Conservation (phyloP, 2,329 filamentous ascomycete genomes). For the Talaromyces sp. region DNA sequence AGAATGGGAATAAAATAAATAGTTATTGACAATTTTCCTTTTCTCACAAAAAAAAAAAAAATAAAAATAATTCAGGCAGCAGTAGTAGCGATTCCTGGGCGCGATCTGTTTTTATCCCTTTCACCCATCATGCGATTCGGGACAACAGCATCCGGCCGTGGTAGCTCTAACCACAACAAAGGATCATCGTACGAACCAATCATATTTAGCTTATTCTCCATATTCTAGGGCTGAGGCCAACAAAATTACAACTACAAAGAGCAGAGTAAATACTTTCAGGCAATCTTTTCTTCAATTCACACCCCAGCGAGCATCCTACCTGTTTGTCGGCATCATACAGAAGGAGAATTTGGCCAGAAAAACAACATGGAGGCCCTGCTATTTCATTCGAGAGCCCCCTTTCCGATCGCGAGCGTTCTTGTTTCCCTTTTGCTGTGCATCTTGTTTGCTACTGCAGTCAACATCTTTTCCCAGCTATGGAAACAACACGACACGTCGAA, state of each 20-base stretch:
- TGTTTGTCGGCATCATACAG: background rate
- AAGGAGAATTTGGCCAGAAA: background rate
- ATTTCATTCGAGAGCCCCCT: background rate
- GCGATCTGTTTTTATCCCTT: background rate
- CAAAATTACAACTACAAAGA: background rate
- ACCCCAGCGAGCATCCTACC: background rate
- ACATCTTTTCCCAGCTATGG: conserved; percentile 51
- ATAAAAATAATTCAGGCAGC: background rate
- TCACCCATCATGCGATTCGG: background rate
- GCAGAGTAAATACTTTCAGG: background rate
- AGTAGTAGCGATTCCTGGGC: background rate
- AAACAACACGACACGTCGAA: conserved; percentile 63
- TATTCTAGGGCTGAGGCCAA: background rate
- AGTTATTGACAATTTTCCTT: too few species aligned
- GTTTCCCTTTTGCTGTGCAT: background rate
- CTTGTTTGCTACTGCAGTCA: background rate
- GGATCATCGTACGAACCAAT: background rate
- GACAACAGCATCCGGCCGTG: background rate
- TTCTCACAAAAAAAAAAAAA: background rate
- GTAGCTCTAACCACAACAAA: background rate
- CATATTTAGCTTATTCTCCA: background rate
- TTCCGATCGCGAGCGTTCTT: background rate
- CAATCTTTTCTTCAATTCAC: background rate
- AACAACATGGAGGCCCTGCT: background rate
- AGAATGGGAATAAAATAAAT: too few species aligned